Base-by-base conservation (phyloP, 1,139 yeast species). In the Debaryomyces singareniensis region DNA sequence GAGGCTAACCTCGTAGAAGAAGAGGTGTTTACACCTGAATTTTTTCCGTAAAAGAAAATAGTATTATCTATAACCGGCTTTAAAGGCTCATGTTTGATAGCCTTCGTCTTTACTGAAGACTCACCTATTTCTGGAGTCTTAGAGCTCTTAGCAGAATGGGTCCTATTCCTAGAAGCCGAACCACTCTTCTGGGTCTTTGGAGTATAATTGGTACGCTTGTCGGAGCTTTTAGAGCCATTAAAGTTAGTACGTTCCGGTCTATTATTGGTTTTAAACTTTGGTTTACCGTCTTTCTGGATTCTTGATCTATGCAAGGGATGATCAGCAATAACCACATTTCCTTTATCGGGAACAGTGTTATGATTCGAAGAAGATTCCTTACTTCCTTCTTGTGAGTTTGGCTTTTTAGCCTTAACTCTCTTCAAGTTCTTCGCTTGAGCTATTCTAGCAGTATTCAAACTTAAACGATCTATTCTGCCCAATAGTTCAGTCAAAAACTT, bases 1-100 rank as follows among this genome's bases (percentile, higher is more conserved):
- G 68, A 56, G 2, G 71, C 67, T 4, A 65, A 55, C 42, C 71
- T 53, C n/a, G 67, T 49, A 16, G 55, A 44, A 12, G 57, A 44
- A 28, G 55, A 43, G 4, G 58, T 43, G 36, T 52, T 56, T 34
- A 60, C 44, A 27, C 51, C 48, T 29, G 68, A 47, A 6, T 58
- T 45, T 43, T 65, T 63, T 5, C 71, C 71, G 40, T 66, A 54
- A 33, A 63, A 53, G 40, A 66, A 63, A 12, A 55, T 49, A 36
- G 57, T 59, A 9, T 52, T 59, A 14, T 31, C 40, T 25, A 61
- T 35, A 13, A 34, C 25, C n/a, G 61, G 62, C 25, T 33, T 32
- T 29, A 51, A 45, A 7, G 56, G 39, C 4, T 31, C 35, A 9
- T 53, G 30, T n/a, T 23, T 30, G 27, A 54, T 38, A 20, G 36